These are phyloP conservation scores for Hypoxylon rubiginosum DNA, from an alignment of 2,329 filamentous ascomycete species.

Conservation along the genomic window DNA sequence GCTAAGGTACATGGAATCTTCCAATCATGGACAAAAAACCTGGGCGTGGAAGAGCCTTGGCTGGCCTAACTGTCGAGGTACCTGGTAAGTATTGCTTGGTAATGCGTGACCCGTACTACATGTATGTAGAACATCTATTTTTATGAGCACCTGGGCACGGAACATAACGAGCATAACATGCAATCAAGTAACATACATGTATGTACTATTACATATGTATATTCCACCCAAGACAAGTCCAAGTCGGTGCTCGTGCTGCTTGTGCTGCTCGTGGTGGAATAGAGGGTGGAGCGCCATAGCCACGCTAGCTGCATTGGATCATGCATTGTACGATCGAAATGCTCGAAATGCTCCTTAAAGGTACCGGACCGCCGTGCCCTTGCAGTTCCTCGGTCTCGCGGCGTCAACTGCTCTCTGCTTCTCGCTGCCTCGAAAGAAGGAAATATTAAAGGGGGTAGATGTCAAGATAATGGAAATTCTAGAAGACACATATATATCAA, in stretches of 20 bases:
- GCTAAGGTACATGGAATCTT: slow-evolving; percentile 33
- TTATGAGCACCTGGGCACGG: slow-evolving; percentile 22
- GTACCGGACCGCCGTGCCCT: slow-evolving; percentile 20
- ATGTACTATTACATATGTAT: too few relatives aligned
- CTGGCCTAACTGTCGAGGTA: slow-evolving; percentile 25
- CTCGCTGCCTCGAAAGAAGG: background rate
- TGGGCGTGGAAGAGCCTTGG: slow-evolving; percentile 28
- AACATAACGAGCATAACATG: slow-evolving; percentile 12
- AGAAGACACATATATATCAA: slow-evolving; percentile 8
- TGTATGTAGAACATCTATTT: slow-evolving; percentile 42
- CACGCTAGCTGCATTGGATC: slow-evolving; percentile 39
- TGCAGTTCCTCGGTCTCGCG: slow-evolving; percentile 28
- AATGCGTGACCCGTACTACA: slow-evolving; percentile 22
- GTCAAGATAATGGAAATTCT: background rate
- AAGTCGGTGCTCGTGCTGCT: too few relatives aligned
- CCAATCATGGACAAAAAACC: slow-evolving; percentile 33
- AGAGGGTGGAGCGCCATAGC: slow-evolving; percentile 20
- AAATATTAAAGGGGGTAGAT: background rate
- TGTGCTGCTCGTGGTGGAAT: too few relatives aligned
- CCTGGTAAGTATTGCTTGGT: slow-evolving; percentile 19
- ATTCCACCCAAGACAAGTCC: background rate
- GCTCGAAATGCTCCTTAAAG: slow-evolving; percentile 26
- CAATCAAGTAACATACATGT: background rate
- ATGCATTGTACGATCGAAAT: slow-evolving; percentile 40
- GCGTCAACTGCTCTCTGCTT: slow-evolving; percentile 20